phyloP scores from a whole-genome alignment of 1,284 basidiomycete genomes.

The Ustilago curta region DNA sequence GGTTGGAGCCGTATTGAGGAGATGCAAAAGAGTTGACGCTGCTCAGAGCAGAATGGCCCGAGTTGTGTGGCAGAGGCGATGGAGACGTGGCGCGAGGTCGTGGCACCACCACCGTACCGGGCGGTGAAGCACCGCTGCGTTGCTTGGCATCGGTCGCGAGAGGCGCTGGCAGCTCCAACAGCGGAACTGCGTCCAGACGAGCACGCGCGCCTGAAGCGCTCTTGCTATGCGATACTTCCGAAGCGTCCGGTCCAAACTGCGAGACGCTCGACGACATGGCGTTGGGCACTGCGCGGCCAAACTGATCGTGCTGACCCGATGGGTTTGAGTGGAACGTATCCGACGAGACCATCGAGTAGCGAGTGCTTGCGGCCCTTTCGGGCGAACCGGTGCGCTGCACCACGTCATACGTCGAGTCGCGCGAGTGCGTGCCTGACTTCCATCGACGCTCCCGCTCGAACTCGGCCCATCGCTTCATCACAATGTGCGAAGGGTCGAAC shows the following conservation, averaged over 20 bases:
- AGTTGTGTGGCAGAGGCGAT: conserved; percentile 39
- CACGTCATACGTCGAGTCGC: conserved; percentile 80
- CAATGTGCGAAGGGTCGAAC: conserved; percentile 94
- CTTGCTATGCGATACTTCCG: conserved; percentile 56
- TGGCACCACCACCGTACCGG: conserved; percentile 50
- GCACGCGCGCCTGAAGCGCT: conserved; percentile 54
- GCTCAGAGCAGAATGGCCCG: conserved; percentile 33
- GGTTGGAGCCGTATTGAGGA: conserved; percentile 9
- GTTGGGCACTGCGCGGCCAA: conserved; percentile 43
- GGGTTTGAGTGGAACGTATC: conserved; percentile 62
- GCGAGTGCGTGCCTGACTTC: conserved; percentile 84
- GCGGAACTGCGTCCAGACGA: conserved; percentile 64
- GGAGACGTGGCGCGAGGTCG: conserved; percentile 53
- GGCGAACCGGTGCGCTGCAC: conserved; percentile 57
- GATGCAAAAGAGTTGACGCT: conserved; percentile 26
- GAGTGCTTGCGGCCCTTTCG: conserved; percentile 60
- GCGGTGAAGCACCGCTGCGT: conserved; percentile 35
- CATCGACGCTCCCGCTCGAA: conserved; percentile 95
- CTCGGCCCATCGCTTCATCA: conserved; percentile 99
- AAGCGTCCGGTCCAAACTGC: conserved; percentile 37
- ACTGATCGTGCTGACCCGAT: conserved; percentile 47
- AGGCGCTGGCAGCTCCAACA: conserved; percentile 67
- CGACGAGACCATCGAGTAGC: conserved; percentile 59
- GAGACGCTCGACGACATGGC: conserved; percentile 28
- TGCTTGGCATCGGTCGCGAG: conserved; percentile 62